Conservation (phyloP, 2,329 filamentous ascomycete genomes). For the Calonectria honghensis region DNA sequence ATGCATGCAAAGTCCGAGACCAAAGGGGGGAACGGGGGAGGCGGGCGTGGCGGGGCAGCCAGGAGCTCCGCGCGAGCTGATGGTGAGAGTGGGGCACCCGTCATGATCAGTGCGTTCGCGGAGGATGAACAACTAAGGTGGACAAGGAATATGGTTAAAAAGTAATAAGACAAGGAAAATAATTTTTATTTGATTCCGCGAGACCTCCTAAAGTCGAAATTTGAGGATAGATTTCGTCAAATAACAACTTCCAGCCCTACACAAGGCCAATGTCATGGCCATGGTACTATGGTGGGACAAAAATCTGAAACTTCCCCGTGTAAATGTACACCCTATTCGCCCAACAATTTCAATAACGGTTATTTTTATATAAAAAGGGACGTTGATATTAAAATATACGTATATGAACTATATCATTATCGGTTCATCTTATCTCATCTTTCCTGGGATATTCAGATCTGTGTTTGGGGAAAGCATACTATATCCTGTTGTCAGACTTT, state of each 20-base stretch:
- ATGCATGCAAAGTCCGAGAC: slow-evolving; percentile 34
- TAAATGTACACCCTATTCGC: background rate
- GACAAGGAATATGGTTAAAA: background rate
- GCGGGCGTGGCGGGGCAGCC: slow-evolving; percentile 32
- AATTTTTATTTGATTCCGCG: background rate
- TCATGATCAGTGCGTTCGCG: slow-evolving; percentile 15
- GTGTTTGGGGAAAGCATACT: background rate
- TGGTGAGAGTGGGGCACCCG: slow-evolving; percentile 44
- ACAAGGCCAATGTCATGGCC: background rate
- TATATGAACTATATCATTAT: no score
- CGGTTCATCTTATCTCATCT: background rate
- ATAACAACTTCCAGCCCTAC: background rate
- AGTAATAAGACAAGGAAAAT: background rate
- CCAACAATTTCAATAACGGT: background rate
- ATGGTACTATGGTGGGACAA: background rate
- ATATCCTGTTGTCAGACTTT: background rate
- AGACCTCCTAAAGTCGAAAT: background rate
- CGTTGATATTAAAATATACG: no score
- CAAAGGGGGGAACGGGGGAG: slow-evolving; percentile 33
- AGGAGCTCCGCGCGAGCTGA: slow-evolving; percentile 27
- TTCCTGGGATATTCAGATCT: background rate
- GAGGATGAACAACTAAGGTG: background rate
- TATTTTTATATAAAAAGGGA: background rate
- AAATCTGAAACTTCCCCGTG: background rate
- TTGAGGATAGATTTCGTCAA: background rate